Evolutionary conservation across 2,329 filamentous ascomycete genomes (phyloP), one percentile per base, ranked within the genome.

Genomic region (Nigrospora sphaerica): DNA sequence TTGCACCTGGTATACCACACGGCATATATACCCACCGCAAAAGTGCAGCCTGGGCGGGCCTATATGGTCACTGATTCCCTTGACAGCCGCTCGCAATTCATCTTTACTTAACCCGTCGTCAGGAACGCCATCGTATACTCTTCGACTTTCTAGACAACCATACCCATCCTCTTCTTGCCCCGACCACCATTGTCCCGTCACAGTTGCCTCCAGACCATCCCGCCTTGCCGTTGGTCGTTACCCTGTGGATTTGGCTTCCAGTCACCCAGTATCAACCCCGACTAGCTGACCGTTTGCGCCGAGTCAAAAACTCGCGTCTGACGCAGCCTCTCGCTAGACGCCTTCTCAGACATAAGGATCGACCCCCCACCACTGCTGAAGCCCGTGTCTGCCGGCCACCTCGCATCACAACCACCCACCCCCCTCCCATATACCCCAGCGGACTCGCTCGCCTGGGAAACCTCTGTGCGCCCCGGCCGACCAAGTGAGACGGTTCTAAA

Each of bases 241-340:
- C 42, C 42, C 37, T 33, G 42, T 44, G 42, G 42, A 44, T 37
- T 37, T 44, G 28, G 32, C 33, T 44, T 36, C 35, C 42, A 35
- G 17, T 7, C 23, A n/a, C 32, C 42, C 34, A 44, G 33, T 28
- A 44, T 32, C 42, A 31, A 19, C 33, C 23, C 33, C 42, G 34
- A 34, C 34, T 34, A 44, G 42, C 19, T 35, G 35, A 19, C 17
- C 18, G 23, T 28, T 28, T 36, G 17, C 31, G 35, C 19, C 42
- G 42, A 44, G 42, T 44, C 42, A 44, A 44, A 17, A 6, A 36
- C 34, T 36, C 33, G 17, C 42, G 28, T 37, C 33, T 44, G 42
- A 44, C 42, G 42, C 42, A 44, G 42, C 33, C 33, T 11, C 19
- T 17, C 34, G 34, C 14, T 36, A 36, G 16, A 36, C 34, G 23